Evolutionary conservation across 2,329 filamentous ascomycete genomes (phyloP).

Genomic region (Graphium sp.): DNA sequence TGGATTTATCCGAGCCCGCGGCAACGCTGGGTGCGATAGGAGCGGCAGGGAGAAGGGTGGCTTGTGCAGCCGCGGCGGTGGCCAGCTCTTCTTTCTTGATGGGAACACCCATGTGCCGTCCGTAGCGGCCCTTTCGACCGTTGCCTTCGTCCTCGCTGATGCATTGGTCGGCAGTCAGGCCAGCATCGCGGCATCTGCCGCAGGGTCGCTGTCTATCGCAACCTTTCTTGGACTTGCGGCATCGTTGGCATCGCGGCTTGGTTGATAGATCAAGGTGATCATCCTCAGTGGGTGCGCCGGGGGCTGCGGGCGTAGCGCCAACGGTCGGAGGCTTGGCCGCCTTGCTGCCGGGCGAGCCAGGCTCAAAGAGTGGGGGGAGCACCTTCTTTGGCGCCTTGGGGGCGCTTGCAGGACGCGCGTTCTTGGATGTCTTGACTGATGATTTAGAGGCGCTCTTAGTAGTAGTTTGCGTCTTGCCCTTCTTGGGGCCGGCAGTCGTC

Average conservation of each 20-base stretch:
- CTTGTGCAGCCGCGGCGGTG: constrained; percentile 14
- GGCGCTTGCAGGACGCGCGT: constrained; percentile 15
- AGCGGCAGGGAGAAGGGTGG: constrained; percentile 22
- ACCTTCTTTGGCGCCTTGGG: constrained; percentile 45
- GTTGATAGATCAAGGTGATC: constrained; percentile 85
- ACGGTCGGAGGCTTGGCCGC: constrained; percentile 21
- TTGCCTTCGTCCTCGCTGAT: constrained; percentile 97
- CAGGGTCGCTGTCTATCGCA: constrained; percentile 94
- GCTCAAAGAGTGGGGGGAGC: constrained; percentile 58
- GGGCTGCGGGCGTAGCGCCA: no score
- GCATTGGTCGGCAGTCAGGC: constrained; percentile 82
- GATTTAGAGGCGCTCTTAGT: constrained; percentile 7
- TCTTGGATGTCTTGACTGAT: no score
- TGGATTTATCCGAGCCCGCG: constrained; percentile 32
- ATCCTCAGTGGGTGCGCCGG: constrained; percentile 48
- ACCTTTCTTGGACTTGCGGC: constrained; percentile 98
- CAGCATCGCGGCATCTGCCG: constrained; percentile 87
- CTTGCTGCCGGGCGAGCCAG: constrained; percentile 43
- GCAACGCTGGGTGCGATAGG: constrained; percentile 17
- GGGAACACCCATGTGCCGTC: constrained; percentile 52
- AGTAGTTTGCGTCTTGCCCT: constrained; percentile 23
- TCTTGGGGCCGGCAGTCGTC: constrained; percentile 18
- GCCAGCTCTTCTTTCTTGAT: constrained; percentile 38
- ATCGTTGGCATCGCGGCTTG: constrained; percentile 93
- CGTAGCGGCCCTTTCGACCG: constrained; percentile 86